These are phyloP conservation scores for Claviceps capensis DNA, from an alignment of 2,329 filamentous ascomycete species.

Conservation along the genomic window DNA sequence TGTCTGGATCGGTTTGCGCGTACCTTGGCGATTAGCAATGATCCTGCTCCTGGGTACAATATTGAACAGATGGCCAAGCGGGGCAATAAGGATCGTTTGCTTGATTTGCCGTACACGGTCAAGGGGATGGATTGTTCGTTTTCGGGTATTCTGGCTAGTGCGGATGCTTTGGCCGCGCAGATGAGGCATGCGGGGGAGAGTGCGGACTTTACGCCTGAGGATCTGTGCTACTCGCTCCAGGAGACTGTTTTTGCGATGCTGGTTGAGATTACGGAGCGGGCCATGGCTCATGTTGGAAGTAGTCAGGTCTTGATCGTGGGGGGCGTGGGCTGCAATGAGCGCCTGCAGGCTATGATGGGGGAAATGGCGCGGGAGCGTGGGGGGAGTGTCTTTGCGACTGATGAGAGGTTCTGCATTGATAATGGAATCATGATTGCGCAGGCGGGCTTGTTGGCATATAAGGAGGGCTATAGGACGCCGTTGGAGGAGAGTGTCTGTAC, in stretches of 20 bases:
- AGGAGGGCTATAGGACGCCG: constrained; percentile 63
- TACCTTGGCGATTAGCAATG: constrained; percentile 82
- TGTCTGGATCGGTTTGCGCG: constrained; percentile 92
- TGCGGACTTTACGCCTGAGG: constrained; percentile 57
- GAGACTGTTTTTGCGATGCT: constrained; percentile 96
- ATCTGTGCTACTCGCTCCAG: constrained; percentile 88
- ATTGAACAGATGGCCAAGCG: constrained; percentile 85
- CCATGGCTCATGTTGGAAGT: constrained; percentile 94
- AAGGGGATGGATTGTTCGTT: constrained; percentile 99
- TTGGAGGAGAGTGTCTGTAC: constrained; percentile 76
- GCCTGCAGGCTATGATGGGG: constrained; percentile 97
- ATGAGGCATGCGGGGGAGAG: constrained; percentile 36
- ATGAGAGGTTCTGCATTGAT: constrained; percentile 96
- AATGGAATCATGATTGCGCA: constrained; percentile 99
- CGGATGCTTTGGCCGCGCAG: constrained; percentile 65
- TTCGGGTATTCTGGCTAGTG: constrained; percentile 73
- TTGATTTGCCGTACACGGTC: constrained; percentile 88
- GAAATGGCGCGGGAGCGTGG: constrained; percentile 81
- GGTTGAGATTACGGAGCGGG: constrained; percentile 94
- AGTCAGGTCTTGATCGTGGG: constrained; percentile 88
- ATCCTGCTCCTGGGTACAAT: constrained; percentile 94
- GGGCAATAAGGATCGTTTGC: constrained; percentile 43
- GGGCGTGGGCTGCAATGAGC: constrained; percentile 88
- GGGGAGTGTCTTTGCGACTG: constrained; percentile 84
- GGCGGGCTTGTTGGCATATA: constrained; percentile 74